Percentiles rank a stretch among this genome's conserved stretches.
Conservation (phyloP, 495 filamentous ascomycete species). For the Neurospora sp. region DNA sequence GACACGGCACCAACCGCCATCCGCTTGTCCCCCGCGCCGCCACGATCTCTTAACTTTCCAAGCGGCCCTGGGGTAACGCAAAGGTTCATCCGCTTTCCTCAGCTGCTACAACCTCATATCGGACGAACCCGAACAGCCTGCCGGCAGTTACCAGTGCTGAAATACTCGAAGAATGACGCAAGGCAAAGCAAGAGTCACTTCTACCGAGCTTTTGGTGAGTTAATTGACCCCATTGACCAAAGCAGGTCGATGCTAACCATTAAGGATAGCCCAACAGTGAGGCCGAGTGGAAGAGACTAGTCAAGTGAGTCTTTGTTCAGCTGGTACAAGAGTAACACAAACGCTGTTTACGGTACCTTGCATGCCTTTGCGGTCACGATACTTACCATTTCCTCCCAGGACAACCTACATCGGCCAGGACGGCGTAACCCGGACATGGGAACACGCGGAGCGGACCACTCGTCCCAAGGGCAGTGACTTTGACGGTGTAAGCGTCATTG, state of each 20-base stretch:
- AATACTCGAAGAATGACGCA: slow-evolving; percentile 1
- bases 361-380: background rate
- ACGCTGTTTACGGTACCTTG: background rate
- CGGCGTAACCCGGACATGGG: slow-evolving; percentile 64
- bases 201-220: slow-evolving; percentile 26
- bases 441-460: slow-evolving; percentile 69
- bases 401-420: slow-evolving; percentile 66
- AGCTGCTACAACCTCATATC: background rate
- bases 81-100: background rate
- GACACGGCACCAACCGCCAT: background rate
- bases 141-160: background rate
- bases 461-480: slow-evolving; percentile 59
- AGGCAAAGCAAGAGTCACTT: slow-evolving; percentile 13
- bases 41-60: background rate
- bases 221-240: background rate
- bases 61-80: background rate
- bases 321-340: background rate
- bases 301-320: slow-evolving; percentile 14
- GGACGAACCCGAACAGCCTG: background rate
- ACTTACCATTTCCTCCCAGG: slow-evolving; percentile 26
- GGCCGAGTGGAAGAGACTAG: slow-evolving; percentile 62
- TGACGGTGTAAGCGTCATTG: slow-evolving; percentile 85
- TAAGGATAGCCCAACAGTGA: slow-evolving; percentile 36
- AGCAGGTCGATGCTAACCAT: background rate
- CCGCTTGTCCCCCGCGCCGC: background rate